These are phyloP conservation scores for Solanum boliviense DNA, from an alignment of 257 asterid species.

Conservation along the genomic window DNA sequence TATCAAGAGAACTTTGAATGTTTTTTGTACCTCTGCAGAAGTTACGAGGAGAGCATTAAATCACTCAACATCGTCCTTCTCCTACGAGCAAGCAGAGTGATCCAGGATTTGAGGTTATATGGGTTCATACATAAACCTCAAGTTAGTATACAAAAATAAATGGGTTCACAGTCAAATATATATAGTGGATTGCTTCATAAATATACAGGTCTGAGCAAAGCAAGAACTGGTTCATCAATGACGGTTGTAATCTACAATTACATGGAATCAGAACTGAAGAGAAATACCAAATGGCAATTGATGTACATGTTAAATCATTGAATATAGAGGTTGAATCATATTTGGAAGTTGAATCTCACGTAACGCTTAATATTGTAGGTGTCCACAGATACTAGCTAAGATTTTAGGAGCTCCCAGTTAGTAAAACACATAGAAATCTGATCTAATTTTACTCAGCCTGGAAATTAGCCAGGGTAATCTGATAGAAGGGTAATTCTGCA, in stretches of 20 bases:
- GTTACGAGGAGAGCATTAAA: neutral
- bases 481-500: neutral
- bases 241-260: neutral
- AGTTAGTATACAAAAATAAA: neutral
- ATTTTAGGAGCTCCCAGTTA: neutral
- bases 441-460: neutral
- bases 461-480: neutral
- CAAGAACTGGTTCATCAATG: neutral
- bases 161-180: neutral
- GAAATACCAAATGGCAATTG: neutral
- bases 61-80: neutral
- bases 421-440: neutral
- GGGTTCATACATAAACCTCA: neutral
- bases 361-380: neutral
- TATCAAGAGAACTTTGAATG: neutral
- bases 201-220: neutral
- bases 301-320: neutral
- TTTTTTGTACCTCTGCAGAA: neutral
- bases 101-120: neutral
- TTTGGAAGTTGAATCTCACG: neutral
- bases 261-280: neutral
- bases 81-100: neutral
- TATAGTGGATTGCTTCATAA: neutral
- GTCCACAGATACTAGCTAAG: neutral
- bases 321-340: neutral